Conservation (phyloP, 352 stramenopile genomes). For the Globisporangium sylvaticum region DNA sequence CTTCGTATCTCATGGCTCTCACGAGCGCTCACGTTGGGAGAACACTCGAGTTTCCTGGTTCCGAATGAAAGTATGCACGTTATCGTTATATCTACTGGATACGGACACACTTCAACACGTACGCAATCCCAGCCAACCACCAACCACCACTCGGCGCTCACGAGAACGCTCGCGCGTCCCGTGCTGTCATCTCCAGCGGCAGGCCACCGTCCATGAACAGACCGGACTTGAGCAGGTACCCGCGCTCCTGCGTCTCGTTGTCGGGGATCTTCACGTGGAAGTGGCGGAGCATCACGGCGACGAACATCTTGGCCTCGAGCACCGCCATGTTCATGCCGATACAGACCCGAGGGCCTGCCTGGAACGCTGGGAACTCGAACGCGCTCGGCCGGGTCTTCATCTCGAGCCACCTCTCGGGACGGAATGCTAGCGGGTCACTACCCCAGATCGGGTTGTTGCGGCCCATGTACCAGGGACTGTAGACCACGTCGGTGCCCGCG, state of each 20-base stretch:
- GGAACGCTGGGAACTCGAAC: constrained; percentile 73
- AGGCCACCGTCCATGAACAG: constrained; percentile 53
- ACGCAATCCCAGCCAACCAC: too few species aligned
- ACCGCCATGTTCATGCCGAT: constrained; percentile 73
- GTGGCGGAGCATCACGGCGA: constrained; percentile 39
- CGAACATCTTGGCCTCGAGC: constrained; percentile 60
- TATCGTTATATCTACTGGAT: too few species aligned
- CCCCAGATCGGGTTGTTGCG: constrained; percentile 50
- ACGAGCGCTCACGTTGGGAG: too few species aligned
- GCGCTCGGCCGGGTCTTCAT: constrained; percentile 48
- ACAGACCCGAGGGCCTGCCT: constrained; percentile 62
- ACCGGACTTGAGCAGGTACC: constrained; percentile 49
- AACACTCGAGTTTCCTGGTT: too few species aligned
- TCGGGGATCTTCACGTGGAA: constrained; percentile 44
- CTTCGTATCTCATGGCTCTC: not conserved
- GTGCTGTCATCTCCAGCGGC: constrained; percentile 37
- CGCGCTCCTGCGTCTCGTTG: constrained; percentile 33
- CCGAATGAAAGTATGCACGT: too few species aligned
- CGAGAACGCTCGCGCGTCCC: constrained; percentile 4
- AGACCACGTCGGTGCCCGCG: constrained; percentile 56
- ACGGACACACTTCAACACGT: too few species aligned
- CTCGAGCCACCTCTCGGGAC: constrained; percentile 68
- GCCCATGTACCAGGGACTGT: constrained; percentile 77
- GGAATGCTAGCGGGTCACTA: constrained; percentile 43
- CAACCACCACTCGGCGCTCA: too few species aligned